These are phyloP conservation scores for Solanum chilense DNA, from an alignment of 257 asterid genomes.

Conservation along the genomic window DNA sequence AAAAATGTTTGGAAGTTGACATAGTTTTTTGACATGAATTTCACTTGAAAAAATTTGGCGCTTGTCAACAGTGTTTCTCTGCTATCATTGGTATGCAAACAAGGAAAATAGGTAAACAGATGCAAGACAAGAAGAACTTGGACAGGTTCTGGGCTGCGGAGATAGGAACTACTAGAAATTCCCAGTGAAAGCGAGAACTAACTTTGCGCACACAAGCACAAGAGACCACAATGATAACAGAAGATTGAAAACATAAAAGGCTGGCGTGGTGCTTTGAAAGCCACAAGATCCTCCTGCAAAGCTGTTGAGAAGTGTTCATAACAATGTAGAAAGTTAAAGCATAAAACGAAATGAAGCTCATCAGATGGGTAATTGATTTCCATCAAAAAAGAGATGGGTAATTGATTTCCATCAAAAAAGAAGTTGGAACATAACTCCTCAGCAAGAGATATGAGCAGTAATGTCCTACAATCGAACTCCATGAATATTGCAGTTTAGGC, in stretches of 20 bases:
- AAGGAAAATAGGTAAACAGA: background rate
- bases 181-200: background rate
- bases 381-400: background rate
- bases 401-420: background rate
- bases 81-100: background rate
- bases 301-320: background rate
- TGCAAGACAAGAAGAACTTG: background rate
- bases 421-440: background rate
- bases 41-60: background rate
- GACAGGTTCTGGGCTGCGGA: background rate
- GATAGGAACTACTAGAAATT: background rate
- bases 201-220: background rate
- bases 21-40: background rate
- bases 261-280: background rate
- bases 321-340: background rate
- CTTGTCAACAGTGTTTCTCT: background rate
- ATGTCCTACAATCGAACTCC: background rate
- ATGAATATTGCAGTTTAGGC: background rate
- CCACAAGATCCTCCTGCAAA: background rate
- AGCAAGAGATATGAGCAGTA: background rate
- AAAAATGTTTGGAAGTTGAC: background rate
- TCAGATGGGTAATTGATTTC: background rate
- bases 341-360: background rate
- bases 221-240: background rate
- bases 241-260: background rate